phyloP scores from a whole-genome alignment of 129 eudicot genomes.

The Tagetes erecta region DNA sequence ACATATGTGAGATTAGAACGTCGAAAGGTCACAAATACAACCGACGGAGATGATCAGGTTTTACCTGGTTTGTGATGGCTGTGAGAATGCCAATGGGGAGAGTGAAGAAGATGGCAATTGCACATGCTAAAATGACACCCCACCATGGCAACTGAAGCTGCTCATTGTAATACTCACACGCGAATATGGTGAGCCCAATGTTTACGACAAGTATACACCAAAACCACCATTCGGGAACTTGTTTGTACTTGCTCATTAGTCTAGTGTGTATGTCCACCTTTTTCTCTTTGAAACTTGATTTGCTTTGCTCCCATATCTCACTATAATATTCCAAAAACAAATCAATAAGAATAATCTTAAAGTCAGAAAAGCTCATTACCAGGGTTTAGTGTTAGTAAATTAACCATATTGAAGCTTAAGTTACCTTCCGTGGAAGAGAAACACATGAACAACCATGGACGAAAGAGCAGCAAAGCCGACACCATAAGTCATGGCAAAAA shows the following conservation, averaged over 20 bases:
- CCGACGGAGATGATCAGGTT: neutral
- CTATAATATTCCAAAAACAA: constrained; percentile 34
- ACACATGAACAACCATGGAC: constrained; percentile 80
- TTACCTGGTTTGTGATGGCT: constrained; percentile 95
- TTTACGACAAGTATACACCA: constrained; percentile 82
- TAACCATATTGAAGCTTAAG: neutral
- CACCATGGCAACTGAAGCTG: constrained; percentile 99
- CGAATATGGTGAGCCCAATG: constrained; percentile 67
- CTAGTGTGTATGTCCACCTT: constrained; percentile 87
- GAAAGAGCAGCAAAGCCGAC: constrained; percentile 93
- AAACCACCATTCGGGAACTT: constrained; percentile 99
- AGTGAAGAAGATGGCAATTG: constrained; percentile 84
- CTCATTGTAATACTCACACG: constrained; percentile 90
- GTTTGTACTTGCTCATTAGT: constrained; percentile 83
- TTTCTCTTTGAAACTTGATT: constrained; percentile 70
- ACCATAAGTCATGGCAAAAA: constrained; percentile 95
- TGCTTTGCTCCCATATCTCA: constrained; percentile 95
- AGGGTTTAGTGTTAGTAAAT: neutral
- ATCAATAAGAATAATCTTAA: neutral
- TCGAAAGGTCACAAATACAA: neutral
- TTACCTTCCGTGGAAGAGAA: constrained; percentile 94
- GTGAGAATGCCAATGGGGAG: constrained; percentile 97
- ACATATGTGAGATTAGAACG: neutral
- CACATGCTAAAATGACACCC: constrained; percentile 94
- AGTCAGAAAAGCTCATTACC: neutral